phyloP scores from a whole-genome alignment of 177 flowering plant genomes.

The Vitis hybrid region DNA sequence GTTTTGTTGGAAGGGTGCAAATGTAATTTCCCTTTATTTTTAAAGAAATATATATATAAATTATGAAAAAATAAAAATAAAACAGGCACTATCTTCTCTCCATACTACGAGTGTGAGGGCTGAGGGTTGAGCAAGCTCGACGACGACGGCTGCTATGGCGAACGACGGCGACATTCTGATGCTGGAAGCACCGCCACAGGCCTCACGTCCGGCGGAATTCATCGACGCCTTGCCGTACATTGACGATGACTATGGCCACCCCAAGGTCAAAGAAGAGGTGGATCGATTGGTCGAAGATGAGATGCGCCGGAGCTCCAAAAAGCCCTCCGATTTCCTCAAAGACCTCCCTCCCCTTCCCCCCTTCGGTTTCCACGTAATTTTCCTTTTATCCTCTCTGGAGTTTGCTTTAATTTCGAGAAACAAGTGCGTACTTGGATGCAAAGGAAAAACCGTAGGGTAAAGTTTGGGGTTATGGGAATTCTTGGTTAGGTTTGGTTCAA shows the following conservation, averaged over 20 bases:
- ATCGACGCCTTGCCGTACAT: slow-evolving; percentile 92
- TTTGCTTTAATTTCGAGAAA: slow-evolving; percentile 4
- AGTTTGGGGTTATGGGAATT: too few species aligned
- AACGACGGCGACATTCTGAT: slow-evolving; percentile 52
- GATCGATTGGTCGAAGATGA: slow-evolving; percentile 89
- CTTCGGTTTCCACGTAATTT: slow-evolving; percentile 59
- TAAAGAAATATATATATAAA: too few species aligned
- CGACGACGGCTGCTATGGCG: slow-evolving; percentile 25
- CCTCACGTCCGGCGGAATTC: slow-evolving; percentile 40
- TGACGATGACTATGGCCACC: slow-evolving; percentile 84
- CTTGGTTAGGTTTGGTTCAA: too few species aligned
- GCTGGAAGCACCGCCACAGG: slow-evolving; percentile 84
- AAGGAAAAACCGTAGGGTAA: too few species aligned
- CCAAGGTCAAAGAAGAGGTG: slow-evolving; percentile 68
- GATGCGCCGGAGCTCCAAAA: slow-evolving; percentile 82
- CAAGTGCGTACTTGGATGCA: background rate
- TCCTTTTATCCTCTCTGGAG: background rate
- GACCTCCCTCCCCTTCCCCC: slow-evolving; percentile 73
- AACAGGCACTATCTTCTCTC: too few species aligned
- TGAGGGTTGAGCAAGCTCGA: too few species aligned
- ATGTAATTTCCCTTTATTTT: too few species aligned
- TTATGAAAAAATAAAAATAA: too few species aligned
- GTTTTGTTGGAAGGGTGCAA: too few species aligned
- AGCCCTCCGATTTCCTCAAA: slow-evolving; percentile 87
- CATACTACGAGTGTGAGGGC: too few species aligned